These are phyloP conservation scores for Coemansia sp. DNA, from an alignment of 192 early-diverging fungal species.

Conservation along the genomic window DNA sequence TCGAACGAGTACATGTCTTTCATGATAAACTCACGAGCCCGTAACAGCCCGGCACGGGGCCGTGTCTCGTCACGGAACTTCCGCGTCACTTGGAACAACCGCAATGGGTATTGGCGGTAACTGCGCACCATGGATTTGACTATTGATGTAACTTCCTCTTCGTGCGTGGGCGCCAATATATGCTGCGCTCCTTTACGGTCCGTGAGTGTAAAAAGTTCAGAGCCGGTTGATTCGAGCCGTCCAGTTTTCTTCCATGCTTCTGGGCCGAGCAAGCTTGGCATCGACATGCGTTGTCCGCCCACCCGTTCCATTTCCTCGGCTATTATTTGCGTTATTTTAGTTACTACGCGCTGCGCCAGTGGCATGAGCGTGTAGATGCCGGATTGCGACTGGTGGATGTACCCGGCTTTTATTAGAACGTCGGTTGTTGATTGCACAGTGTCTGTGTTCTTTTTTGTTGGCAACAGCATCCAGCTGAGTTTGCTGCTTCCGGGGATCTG, in stretches of 20 bases:
- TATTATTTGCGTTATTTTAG: slow-evolving; percentile 77
- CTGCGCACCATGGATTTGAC: slow-evolving; percentile 67
- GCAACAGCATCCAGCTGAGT: slow-evolving; percentile 51
- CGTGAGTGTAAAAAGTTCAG: slow-evolving; percentile 70
- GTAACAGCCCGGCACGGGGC: slow-evolving; percentile 77
- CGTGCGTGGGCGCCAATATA: slow-evolving; percentile 83
- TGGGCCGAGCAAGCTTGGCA: slow-evolving; percentile 67
- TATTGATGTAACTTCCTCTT: slow-evolving; percentile 84
- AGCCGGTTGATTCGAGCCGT: slow-evolving; percentile 70
- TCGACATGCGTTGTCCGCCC: slow-evolving; percentile 70
- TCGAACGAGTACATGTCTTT: slow-evolving; percentile 95
- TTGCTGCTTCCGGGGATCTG: slow-evolving; percentile 26
- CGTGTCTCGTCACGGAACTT: slow-evolving; percentile 86
- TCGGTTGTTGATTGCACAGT: slow-evolving; percentile 17
- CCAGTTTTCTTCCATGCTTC: slow-evolving; percentile 80
- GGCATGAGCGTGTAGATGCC: slow-evolving; percentile 85
- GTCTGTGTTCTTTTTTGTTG: slow-evolving; percentile 32
- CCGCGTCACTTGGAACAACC: slow-evolving; percentile 84
- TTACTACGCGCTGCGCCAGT: slow-evolving; percentile 70
- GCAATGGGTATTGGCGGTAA: slow-evolving; percentile 74
- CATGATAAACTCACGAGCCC: slow-evolving; percentile 93
- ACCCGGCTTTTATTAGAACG: slow-evolving; percentile 48
- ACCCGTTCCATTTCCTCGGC: slow-evolving; percentile 76
- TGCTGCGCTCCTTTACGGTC: slow-evolving; percentile 75
- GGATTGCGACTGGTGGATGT: slow-evolving; percentile 72